A percentile compares a stretch with the other conserved stretches of the same genome.
Conservation (phyloP, 768 basidiomycete genomes). For the Collybia nuda region DNA sequence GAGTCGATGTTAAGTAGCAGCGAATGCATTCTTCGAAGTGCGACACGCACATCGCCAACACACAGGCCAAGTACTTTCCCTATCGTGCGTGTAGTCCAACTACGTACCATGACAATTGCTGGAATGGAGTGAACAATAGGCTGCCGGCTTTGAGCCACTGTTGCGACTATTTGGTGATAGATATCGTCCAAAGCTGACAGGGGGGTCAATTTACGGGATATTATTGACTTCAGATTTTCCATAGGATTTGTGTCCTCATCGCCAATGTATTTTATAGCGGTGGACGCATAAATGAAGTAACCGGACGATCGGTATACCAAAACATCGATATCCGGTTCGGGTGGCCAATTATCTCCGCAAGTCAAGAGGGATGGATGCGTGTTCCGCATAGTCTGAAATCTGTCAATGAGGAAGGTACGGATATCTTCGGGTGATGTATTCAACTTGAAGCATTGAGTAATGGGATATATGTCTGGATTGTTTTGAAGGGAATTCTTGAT, state of each 20-base stretch:
- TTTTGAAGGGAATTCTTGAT: constrained; percentile 13
- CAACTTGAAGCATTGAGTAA: not conserved
- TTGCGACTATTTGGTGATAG: too few relatives aligned
- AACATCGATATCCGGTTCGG: constrained; percentile 1
- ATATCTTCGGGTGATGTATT: not conserved
- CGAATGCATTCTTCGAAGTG: too few relatives aligned
- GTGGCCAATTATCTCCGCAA: constrained; percentile 18
- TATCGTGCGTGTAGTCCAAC: too few relatives aligned
- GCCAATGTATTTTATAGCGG: constrained; percentile 19
- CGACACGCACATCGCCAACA: too few relatives aligned
- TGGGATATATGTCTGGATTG: not conserved
- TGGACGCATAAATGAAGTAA: constrained; percentile 24
- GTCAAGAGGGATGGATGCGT: not conserved
- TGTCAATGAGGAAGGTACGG: not conserved
- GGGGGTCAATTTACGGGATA: constrained; percentile 1
- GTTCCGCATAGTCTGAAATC: not conserved
- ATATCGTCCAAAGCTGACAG: too few relatives aligned
- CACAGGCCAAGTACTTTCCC: too few relatives aligned
- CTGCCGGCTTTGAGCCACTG: too few relatives aligned
- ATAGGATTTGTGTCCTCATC: too few relatives aligned
- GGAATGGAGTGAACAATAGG: too few relatives aligned
- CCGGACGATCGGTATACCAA: constrained; percentile 20
- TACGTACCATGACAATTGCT: too few relatives aligned
- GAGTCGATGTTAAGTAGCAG: too few relatives aligned
- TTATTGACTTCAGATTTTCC: too few relatives aligned